Evolutionary conservation across 805 yeast genomes (phyloP).

Genomic region (Zygosaccharomyces pseudorouxii): DNA sequence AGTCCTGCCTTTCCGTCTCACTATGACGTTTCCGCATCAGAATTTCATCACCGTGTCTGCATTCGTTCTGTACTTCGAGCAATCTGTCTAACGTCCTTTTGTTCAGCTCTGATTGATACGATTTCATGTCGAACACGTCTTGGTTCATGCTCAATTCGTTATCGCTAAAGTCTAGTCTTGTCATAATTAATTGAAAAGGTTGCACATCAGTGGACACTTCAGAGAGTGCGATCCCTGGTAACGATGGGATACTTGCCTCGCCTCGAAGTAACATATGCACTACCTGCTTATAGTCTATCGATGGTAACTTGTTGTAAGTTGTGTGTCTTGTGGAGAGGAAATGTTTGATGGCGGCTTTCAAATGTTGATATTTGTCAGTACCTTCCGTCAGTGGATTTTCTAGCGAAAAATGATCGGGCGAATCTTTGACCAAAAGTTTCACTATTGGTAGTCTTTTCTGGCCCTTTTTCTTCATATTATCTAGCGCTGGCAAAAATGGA

Average conservation of each 20-base stretch:
- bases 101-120: slow-evolving; percentile 39
- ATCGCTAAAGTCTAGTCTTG: slow-evolving; percentile 11
- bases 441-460: slow-evolving; percentile 39
- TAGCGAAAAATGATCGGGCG: slow-evolving; percentile 42
- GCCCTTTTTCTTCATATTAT: slow-evolving; percentile 23
- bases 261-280: slow-evolving; percentile 7
- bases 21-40: slow-evolving; percentile 31
- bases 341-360: slow-evolving; percentile 31
- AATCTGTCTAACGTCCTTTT: slow-evolving; percentile 36
- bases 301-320: slow-evolving; percentile 1
- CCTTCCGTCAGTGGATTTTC: slow-evolving; percentile 16
- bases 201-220: not conserved
- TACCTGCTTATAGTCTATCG: slow-evolving; percentile 8
- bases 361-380: slow-evolving; percentile 16
- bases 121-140: slow-evolving; percentile 25
- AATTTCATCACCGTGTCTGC: slow-evolving; percentile 17
- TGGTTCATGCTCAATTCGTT: slow-evolving; percentile 10
- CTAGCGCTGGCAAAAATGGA: slow-evolving; percentile 32
- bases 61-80: slow-evolving; percentile 27
- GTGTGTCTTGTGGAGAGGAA: slow-evolving; percentile 20
- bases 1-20: slow-evolving; percentile 40
- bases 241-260: slow-evolving; percentile 5
- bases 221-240: slow-evolving; percentile 10
- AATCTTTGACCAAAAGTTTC: slow-evolving; percentile 42
- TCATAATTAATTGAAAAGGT: slow-evolving; percentile 9